Evolutionary conservation across 2,329 filamentous ascomycete genomes (phyloP), one percentile per base, ranked within the genome.

Genomic region (Amauroascus verrucosus): DNA sequence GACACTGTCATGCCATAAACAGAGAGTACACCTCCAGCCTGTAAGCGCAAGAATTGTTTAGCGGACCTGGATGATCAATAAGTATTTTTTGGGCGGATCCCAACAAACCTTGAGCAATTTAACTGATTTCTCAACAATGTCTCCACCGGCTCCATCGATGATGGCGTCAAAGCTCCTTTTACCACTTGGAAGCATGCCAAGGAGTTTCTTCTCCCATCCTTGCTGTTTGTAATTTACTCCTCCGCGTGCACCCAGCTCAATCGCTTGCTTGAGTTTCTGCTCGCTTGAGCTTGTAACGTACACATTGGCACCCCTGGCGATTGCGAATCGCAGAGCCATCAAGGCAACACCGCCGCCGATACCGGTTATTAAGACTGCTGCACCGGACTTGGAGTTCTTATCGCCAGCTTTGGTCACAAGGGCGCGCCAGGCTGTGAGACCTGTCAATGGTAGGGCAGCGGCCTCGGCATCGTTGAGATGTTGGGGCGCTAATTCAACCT

Each of bases 311-410:
- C 88, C 86, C 59, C 81, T 72, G 8, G 81, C 88, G 11, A 84
- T 81, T 9, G 81, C 89, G 70, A 95, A 95, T 67, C 88, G 77
- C 61, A 96, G 72, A 5, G 80, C 85, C 74, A 87, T 84, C 53
- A 96, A 73, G 32, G 91, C 91, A 0, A 96, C 91, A 41, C 91
- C 91, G 33, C 91, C 91, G 0, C 91, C 91, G 67, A 97, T 94
- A 0, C 91, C 91, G 3, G 91, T 96, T 40, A 97, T 72, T 30
- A 97, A 73, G 3, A 97, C 76, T 64, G 94, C 95, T 57, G 79
- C 73, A 1, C 87, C 87, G 0, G 67, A 60, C 4, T 65, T 59
- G 14, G 71, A 66, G 53, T 75, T 75, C 45, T 71, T 69, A 59
- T 83, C 81, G 4, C 77, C 79, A 47, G 78, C 82, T 75, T 97